Base-by-base conservation (phyloP, 441 rosid species). In the Hura crepitans region DNA sequence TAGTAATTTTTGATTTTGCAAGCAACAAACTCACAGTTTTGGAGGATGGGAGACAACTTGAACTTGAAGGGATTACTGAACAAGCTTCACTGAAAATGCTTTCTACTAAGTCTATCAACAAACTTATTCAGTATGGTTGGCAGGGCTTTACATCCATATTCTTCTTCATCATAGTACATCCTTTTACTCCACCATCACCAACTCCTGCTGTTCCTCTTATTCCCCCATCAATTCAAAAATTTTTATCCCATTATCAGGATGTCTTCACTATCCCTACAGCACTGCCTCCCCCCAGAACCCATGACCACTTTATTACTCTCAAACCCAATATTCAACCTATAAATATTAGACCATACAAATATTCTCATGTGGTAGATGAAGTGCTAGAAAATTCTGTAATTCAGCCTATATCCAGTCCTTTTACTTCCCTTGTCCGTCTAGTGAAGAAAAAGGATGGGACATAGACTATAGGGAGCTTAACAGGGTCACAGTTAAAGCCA, bases 401-500 rank as follows among this genome's bases (percentile, higher is more conserved):
- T 14, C n/a, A 27, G 1, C 54, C 51, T 0, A 55, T 39, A 3
- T 0, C 3, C 8, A 56, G 27, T 2, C 9, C 55, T 0, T 68
- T 9, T 28, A 22, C 64, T 1, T 39, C 42, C 0, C 63, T 30
- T 0, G 28, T 68, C 2, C 10, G 56, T 0, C 6, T 56, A 2
- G 64, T 68, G 0, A 55, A 43, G 58, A 55, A 66, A 59, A 66
- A 66, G 27, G 70, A 66, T 13, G 25, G 23, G 0, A 67, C 27
- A 2, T 68, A 0, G 54, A 55, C 11, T 68, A 54, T 5, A 22
- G 11, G 7, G 31, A 23, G 14, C 11, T 68, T 0, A 54, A 42
- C 15, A 14, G 6, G 20, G 14, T 28, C 15, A 37, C 71, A 1
- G 3, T 68, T 0, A 20, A 25, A 6, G 30, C 12, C 0, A 42